Percentiles rank a stretch among this genome's conserved stretches.
phyloP scores from a whole-genome alignment of 1,139 yeast species.

The Geotrichum histeridarum region DNA sequence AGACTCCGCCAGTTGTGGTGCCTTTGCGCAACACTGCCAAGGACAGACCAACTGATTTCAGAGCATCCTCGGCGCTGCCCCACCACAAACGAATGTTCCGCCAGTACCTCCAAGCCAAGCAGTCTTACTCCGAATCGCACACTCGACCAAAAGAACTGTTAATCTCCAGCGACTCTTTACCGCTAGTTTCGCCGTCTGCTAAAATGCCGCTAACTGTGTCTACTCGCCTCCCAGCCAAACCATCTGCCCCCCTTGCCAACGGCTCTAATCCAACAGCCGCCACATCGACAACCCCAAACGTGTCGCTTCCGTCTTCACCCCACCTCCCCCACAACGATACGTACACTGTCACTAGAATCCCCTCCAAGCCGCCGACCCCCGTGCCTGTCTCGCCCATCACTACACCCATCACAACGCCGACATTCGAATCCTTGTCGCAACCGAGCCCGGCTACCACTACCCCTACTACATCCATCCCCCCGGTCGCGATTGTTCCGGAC shows the following conservation, averaged over 20 bases:
- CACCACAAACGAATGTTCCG: conserved; percentile 4
- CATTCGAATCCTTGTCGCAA: background rate
- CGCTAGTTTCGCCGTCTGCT: background rate
- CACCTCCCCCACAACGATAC: conserved; percentile 6
- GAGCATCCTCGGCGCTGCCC: background rate
- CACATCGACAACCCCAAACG: conserved; percentile 2
- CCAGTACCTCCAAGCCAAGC: conserved; percentile 16
- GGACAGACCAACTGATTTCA: background rate
- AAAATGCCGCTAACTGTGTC: too few species aligned
- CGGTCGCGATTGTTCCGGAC: too few species aligned
- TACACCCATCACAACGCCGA: conserved; percentile 6
- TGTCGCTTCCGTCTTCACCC: conserved; percentile 10
- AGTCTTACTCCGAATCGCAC: conserved; percentile 6
- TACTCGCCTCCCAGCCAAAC: background rate
- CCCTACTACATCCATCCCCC: too few species aligned
- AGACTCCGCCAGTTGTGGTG: conserved; percentile 10
- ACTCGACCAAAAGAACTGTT: conserved; percentile 1
- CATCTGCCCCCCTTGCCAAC: background rate
- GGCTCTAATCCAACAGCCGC: conserved; percentile 6
- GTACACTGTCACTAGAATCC: background rate
- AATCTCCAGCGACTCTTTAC: background rate
- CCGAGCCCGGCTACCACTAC: too few species aligned
- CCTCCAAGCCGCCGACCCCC: conserved; percentile 13
- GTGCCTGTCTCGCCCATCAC: conserved; percentile 11
- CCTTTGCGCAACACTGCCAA: conserved; percentile 4